These are phyloP conservation scores for Penicillium oxalicum DNA, from an alignment of 2,329 filamentous ascomycete species.

Conservation along the genomic window DNA sequence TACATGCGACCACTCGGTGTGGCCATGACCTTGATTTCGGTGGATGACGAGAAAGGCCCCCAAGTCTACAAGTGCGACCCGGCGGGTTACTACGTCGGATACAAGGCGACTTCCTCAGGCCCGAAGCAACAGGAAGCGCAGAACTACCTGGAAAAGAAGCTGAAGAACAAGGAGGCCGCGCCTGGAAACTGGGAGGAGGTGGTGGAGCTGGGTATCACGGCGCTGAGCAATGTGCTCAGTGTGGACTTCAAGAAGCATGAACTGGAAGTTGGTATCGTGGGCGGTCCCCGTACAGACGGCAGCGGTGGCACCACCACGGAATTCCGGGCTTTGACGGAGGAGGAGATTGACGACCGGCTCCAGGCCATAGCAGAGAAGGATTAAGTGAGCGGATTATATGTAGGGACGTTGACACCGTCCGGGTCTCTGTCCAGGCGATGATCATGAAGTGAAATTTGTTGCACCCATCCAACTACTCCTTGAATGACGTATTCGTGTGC, in stretches of 20 bases:
- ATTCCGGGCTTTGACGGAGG: constrained; percentile 88
- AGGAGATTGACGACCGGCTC: constrained; percentile 96
- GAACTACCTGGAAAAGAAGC: constrained; percentile 98
- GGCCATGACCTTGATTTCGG: constrained; percentile 86
- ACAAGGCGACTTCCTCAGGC: constrained; percentile 95
- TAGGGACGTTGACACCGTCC: constrained; percentile 3
- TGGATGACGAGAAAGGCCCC: constrained; percentile 86
- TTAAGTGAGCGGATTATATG: constrained; percentile 45
- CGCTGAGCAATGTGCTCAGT: constrained; percentile 90
- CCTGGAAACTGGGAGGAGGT: constrained; percentile 95
- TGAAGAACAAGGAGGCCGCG: constrained; percentile 96
- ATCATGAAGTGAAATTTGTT: too few species aligned
- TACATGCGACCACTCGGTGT: constrained; percentile 98
- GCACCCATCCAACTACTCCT: too few species aligned
- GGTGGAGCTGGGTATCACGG: constrained; percentile 91
- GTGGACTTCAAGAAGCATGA: constrained; percentile 99
- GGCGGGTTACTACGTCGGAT: constrained; percentile 94
- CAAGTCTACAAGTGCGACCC: constrained; percentile 98
- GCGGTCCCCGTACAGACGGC: constrained; percentile 75
- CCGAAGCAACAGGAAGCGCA: constrained; percentile 98
- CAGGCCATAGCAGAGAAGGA: constrained; percentile 99
- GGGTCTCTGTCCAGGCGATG: neutral
- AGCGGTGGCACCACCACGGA: constrained; percentile 70
- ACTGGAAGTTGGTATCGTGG: constrained; percentile 95
- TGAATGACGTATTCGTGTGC: too few species aligned